Evolutionary conservation across 139 green algal genomes (phyloP).

Genomic region (Pseudopediastrum boryanum): DNA sequence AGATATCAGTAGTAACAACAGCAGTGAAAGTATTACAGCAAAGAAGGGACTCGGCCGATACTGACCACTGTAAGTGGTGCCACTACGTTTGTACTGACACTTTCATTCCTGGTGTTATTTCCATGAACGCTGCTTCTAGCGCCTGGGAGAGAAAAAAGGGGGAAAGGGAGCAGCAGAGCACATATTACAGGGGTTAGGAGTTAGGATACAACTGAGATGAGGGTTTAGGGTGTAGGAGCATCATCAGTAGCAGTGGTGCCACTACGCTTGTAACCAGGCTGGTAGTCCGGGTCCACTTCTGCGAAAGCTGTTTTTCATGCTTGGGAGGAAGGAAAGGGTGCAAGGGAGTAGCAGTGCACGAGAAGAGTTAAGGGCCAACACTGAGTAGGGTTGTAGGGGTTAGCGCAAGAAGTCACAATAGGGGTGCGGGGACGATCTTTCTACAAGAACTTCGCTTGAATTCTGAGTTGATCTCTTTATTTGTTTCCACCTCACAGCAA

Average conservation of each 20-base stretch:
- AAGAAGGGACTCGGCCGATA: too few species aligned
- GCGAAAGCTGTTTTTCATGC: constrained; percentile 51
- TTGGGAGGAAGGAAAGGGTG: not conserved
- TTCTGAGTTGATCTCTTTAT: too few species aligned
- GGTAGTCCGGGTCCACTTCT: constrained; percentile 42
- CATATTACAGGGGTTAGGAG: not conserved
- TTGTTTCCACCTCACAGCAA: too few species aligned
- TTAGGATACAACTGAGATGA: too few species aligned
- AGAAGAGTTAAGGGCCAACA: too few species aligned
- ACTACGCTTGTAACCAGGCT: constrained; percentile 40
- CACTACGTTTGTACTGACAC: constrained; percentile 46
- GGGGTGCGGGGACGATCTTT: too few species aligned
- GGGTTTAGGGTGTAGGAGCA: constrained; percentile 26
- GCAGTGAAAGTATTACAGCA: constrained; percentile 85
- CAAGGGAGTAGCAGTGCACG: too few species aligned
- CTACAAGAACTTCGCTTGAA: too few species aligned
- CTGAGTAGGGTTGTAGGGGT: too few species aligned
- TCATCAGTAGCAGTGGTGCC: constrained; percentile 87
- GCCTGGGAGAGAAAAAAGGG: constrained; percentile 44
- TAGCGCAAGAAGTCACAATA: too few species aligned
- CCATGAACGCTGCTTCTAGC: constrained; percentile 54
- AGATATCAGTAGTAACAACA: constrained; percentile 57
- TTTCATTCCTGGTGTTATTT: constrained; percentile 42
- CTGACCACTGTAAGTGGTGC: constrained; percentile 85
- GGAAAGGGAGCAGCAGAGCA: not conserved